These are phyloP conservation scores for Rhynchosporium secalis DNA, from an alignment of 2,329 filamentous ascomycete genomes.

Conservation along the genomic window DNA sequence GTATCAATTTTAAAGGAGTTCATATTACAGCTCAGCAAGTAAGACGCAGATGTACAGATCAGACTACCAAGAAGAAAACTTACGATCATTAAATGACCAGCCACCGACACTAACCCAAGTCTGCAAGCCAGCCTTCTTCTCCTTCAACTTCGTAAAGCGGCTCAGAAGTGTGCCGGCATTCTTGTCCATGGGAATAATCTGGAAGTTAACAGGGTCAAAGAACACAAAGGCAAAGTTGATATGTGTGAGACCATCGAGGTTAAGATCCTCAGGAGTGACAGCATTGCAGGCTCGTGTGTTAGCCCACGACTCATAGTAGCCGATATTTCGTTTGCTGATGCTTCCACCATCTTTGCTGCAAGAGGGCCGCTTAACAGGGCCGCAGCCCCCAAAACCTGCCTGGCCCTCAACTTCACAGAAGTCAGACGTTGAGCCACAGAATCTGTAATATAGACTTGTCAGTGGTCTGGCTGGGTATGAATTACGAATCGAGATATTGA, in stretches of 20 bases:
- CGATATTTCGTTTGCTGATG: not conserved
- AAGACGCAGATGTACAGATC: too few species aligned
- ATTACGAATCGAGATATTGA: not conserved
- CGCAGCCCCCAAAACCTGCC: not conserved
- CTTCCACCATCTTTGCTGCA: slow-evolving; percentile 13
- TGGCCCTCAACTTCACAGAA: not conserved
- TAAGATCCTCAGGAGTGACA: not conserved
- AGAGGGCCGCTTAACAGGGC: slow-evolving; percentile 7
- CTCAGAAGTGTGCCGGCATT: not conserved
- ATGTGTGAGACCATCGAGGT: slow-evolving; percentile 27
- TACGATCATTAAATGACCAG: slow-evolving; percentile 13
- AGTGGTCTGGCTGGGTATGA: not conserved
- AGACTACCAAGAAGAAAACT: too few species aligned
- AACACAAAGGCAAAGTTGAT: slow-evolving; percentile 44
- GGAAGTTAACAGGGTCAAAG: slow-evolving; percentile 42
- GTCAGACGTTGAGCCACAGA: not conserved
- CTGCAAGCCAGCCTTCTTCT: slow-evolving; percentile 14
- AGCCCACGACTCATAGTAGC: slow-evolving; percentile 13
- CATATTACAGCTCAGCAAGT: too few species aligned
- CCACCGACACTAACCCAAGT: slow-evolving; percentile 19
- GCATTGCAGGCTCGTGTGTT: slow-evolving; percentile 7
- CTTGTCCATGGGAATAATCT: slow-evolving; percentile 34
- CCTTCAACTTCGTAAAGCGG: slow-evolving; percentile 22
- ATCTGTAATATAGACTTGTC: not conserved
- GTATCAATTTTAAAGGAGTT: too few species aligned